Conservation (phyloP, 2,329 filamentous ascomycete genomes). For the Rhytidhysteron rufulum region DNA sequence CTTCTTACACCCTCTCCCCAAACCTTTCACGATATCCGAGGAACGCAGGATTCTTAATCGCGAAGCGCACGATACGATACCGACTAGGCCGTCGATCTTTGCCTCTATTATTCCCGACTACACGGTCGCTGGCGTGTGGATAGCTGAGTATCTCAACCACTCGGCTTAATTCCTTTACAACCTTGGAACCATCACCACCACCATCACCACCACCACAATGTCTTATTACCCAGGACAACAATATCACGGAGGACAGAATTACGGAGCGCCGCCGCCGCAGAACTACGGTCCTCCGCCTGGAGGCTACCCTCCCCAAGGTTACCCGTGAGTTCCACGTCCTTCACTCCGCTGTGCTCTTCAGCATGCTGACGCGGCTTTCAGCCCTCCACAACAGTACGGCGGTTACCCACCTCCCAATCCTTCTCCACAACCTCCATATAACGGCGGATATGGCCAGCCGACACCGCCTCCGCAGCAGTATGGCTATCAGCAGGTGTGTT, state of each 20-base stretch:
- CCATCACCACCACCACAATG: too few species aligned
- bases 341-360: background rate
- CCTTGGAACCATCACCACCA: too few species aligned
- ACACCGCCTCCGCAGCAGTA: slow-evolving; percentile 42
- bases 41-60: background rate
- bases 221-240: slow-evolving; percentile 41
- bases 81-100: background rate
- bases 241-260: slow-evolving; percentile 37
- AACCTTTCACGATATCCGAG: background rate
- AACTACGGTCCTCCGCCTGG: slow-evolving; percentile 29
- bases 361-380: slow-evolving; percentile 12
- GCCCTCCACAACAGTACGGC: slow-evolving; percentile 34
- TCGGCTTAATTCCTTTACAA: slow-evolving; percentile 4
- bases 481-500: slow-evolving; percentile 39
- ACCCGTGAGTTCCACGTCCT: slow-evolving; percentile 10
- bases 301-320: too few species aligned
- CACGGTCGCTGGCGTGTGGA: background rate
- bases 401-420: slow-evolving; percentile 28
- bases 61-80: background rate
- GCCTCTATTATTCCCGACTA: background rate
- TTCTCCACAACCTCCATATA: slow-evolving; percentile 38
- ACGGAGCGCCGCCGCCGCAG: slow-evolving; percentile 39
- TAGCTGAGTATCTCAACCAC: background rate
- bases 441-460: slow-evolving; percentile 32
- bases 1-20: background rate